Evolutionary conservation across 208 protist genomes (phyloP), one percentile per base, ranked within the genome.

Genomic region (Crithidia thermophila): DNA sequence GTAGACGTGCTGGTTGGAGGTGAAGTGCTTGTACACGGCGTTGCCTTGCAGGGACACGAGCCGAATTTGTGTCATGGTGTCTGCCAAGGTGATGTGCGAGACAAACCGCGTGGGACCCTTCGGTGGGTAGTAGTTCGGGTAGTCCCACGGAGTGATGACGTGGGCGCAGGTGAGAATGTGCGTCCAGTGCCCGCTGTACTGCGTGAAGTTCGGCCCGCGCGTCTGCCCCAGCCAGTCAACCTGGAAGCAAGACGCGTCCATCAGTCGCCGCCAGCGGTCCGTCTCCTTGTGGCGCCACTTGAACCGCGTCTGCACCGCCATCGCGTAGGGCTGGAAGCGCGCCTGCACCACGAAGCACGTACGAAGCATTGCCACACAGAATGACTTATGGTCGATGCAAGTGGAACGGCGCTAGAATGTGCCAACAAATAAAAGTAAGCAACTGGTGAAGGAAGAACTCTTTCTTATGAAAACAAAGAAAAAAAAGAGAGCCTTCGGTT

Each of bases 241-340:
- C 4, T 73, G 77, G 46, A 96, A 91, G 76, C 91, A 96, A 42
- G 91, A 85, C 46, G 87, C 91, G 50, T 96, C 91, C 91, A 96
- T 96, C 63, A 96, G 71, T 16, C 91, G 84, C 3, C 91, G 88
- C 88, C 91, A 96, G 14, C 88, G 85, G 56, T 96, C 91, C 52
- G 86, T 94, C 65, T 96, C 88, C 74, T 96, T 96, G 82, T 96
- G 91, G 7, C 91, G 86, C 88, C 91, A 96, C 46, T 92, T 91
- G 58, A 96, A 96, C 37, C 91, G 88, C 21, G 87, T 94, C 72
- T 94, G 88, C 25, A 96, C 81, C 16, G 88, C 88, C 84, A 96
- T 88, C n/a, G 82, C 72, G 81, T 87, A 94, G 1, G 91, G 91
- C 77, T 94, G 86, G 75, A 94, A 96, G 58, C 88, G 88, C 34